Conservation (phyloP, 2,329 filamentous ascomycete genomes). For the Penicillium olsonii region DNA sequence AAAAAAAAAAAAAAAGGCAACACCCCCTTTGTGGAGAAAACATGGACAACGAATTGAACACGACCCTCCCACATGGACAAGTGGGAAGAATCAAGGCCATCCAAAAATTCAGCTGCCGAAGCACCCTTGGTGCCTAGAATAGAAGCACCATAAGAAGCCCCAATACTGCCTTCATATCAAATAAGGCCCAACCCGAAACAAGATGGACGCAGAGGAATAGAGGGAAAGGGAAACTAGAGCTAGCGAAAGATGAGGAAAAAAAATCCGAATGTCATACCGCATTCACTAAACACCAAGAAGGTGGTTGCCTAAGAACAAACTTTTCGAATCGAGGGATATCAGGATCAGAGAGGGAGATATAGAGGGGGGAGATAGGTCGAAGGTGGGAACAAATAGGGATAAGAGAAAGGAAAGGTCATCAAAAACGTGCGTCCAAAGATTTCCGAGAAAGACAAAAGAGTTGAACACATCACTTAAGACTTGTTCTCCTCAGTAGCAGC, state of each 20-base stretch:
- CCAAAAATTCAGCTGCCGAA: constrained; percentile 2
- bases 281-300: constrained; percentile 34
- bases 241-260: constrained; percentile 15
- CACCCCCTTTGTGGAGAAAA: background rate
- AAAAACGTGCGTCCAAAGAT: constrained; percentile 37
- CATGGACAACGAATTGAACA: constrained; percentile 15
- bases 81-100: background rate
- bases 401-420: constrained; percentile 37
- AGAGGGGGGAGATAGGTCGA: constrained; percentile 23
- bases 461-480: constrained; percentile 35
- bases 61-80: constrained; percentile 7
- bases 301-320: constrained; percentile 39
- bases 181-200: background rate
- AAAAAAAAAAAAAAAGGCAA: constrained; percentile 4
- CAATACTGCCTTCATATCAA: constrained; percentile 1
- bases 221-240: constrained; percentile 5
- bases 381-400: constrained; percentile 23
- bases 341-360: constrained; percentile 35
- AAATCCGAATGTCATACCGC: constrained; percentile 32
- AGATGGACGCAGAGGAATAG: constrained; percentile 1
- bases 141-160: constrained; percentile 22
- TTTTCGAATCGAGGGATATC: constrained; percentile 48
- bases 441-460: constrained; percentile 27
- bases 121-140: constrained; percentile 19
- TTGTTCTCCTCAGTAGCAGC: constrained; percentile 43